phyloP scores from a whole-genome alignment of 768 basidiomycete species.

The Naganishia kalamii region DNA sequence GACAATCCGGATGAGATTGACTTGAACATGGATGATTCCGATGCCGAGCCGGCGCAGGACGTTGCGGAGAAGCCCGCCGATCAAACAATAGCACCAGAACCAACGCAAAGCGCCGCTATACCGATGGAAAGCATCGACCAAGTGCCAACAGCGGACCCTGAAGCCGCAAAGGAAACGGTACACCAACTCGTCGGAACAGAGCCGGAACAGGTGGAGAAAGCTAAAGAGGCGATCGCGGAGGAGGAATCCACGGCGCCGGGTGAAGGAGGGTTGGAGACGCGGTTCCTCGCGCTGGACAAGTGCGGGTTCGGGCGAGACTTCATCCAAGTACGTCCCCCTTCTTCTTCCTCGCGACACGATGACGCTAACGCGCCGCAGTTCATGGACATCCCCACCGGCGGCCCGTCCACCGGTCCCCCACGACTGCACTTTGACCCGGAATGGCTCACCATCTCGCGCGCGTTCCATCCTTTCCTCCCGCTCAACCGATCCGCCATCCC shows the following conservation, averaged over 20 bases:
- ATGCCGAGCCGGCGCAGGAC: constrained; percentile 20
- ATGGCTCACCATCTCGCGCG: constrained; percentile 90
- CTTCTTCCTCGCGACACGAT: background rate
- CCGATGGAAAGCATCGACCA: constrained; percentile 38
- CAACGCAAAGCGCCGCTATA: background rate
- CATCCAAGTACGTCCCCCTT: constrained; percentile 58
- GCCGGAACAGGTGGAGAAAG: constrained; percentile 18
- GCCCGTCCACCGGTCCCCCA: constrained; percentile 27
- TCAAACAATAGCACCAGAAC: background rate
- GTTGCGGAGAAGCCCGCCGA: constrained; percentile 10
- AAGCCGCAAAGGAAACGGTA: constrained; percentile 17
- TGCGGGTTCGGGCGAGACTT: constrained; percentile 68
- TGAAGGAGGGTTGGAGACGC: constrained; percentile 52
- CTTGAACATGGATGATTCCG: constrained; percentile 25
- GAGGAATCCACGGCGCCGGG: constrained; percentile 51
- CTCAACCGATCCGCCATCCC: constrained; percentile 60
- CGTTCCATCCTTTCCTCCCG: constrained; percentile 73
- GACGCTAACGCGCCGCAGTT: constrained; percentile 52
- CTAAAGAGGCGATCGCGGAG: constrained; percentile 34
- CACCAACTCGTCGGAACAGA: background rate
- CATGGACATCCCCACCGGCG: constrained; percentile 55
- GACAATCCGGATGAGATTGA: constrained; percentile 23
- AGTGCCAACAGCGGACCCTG: constrained; percentile 27
- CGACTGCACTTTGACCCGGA: constrained; percentile 69
- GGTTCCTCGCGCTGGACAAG: constrained; percentile 85